Conservation (phyloP, 192 early-diverging fungal genomes). For the Geosiphon pyriformis region DNA sequence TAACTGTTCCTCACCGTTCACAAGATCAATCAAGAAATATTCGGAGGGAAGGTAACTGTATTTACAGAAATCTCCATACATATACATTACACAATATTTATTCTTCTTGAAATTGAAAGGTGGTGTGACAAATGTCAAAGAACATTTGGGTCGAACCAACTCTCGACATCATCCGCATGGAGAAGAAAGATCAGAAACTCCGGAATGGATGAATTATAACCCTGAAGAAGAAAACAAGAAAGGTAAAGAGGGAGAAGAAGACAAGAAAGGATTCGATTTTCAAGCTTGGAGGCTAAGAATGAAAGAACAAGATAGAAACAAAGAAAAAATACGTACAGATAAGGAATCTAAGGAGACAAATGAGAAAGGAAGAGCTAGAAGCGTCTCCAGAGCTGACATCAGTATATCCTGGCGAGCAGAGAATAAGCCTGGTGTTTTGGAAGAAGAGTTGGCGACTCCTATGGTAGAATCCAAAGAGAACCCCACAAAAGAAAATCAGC, state of each 20-base stretch:
- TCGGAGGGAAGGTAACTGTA: constrained; percentile 22
- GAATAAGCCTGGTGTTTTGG: neutral
- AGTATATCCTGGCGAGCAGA: constrained; percentile 41
- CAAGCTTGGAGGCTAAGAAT: constrained; percentile 56
- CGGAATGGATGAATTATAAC: constrained; percentile 60
- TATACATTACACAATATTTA: neutral
- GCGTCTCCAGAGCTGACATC: constrained; percentile 41
- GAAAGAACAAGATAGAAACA: constrained; percentile 49
- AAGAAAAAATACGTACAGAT: constrained; percentile 30
- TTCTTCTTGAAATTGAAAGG: constrained; percentile 1
- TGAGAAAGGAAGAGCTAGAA: constrained; percentile 28
- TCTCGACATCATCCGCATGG: constrained; percentile 16
- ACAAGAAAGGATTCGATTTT: constrained; percentile 42
- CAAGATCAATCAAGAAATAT: neutral
- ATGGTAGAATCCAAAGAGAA: constrained; percentile 5
- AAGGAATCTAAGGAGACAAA: constrained; percentile 27
- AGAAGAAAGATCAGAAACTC: constrained; percentile 34
- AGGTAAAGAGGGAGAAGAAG: constrained; percentile 27
- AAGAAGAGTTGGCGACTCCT: neutral
- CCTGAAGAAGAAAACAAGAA: constrained; percentile 35
- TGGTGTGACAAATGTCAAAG: constrained; percentile 4
- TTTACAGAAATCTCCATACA: too few species aligned
- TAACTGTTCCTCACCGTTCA: neutral
- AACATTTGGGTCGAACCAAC: neutral
- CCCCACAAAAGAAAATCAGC: constrained; percentile 15